Conservation (phyloP, 202 grass and related monocot species). For the Hordeum pubiflorum region DNA sequence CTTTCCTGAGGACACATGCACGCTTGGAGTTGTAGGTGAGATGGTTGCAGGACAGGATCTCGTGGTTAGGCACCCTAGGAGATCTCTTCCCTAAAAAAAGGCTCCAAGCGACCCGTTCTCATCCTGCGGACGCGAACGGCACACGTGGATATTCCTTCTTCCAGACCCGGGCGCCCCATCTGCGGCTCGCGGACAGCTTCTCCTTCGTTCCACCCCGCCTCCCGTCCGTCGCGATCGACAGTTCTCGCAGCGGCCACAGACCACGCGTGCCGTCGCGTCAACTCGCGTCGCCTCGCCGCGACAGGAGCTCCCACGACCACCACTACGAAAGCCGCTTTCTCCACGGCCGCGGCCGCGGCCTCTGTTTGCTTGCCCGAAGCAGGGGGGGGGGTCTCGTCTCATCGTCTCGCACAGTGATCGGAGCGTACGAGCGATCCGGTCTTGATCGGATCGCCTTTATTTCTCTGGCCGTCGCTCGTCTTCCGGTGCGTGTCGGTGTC, state of each 20-base stretch:
- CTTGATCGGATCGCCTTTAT: constrained; percentile 5
- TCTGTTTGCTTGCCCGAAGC: background rate
- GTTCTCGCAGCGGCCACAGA: constrained; percentile 24
- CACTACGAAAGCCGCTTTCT: constrained; percentile 4
- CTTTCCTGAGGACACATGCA: too few species aligned
- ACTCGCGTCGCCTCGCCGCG: background rate
- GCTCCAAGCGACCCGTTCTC: background rate
- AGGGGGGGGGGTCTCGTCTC: background rate
- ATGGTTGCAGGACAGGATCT: constrained; percentile 8
- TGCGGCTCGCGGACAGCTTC: background rate
- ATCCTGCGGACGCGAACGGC: background rate
- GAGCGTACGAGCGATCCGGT: background rate
- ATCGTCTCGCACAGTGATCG: background rate
- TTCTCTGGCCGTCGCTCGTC: background rate
- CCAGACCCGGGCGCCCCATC: background rate
- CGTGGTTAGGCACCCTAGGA: constrained; percentile 1
- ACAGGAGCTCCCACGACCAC: background rate
- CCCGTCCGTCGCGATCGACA: background rate
- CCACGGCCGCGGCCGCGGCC: background rate
- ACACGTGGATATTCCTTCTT: constrained; percentile 34
- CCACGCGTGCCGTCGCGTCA: constrained; percentile 14
- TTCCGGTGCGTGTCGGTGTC: background rate
- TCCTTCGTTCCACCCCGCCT: background rate
- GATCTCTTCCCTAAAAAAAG: background rate
- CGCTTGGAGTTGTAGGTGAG: too few species aligned